Conservation (phyloP, 352 stramenopile species). For the Phytophthora sansomeana region DNA sequence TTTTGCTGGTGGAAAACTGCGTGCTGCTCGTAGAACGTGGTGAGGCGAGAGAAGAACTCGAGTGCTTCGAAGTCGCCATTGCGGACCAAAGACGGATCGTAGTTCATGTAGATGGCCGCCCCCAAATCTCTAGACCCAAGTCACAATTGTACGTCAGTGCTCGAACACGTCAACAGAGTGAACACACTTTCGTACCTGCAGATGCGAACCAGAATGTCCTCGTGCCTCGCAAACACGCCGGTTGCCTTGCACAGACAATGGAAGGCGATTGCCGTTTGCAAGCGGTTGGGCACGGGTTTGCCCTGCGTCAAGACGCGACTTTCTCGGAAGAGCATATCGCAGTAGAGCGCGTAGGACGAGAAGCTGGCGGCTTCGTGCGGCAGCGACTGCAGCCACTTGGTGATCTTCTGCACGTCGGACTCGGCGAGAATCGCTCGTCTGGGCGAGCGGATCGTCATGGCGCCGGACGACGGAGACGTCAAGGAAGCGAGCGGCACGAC, state of each 20-base stretch:
- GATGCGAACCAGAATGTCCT: constrained; percentile 63
- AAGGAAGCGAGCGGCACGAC: constrained; percentile 24
- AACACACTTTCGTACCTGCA: constrained; percentile 43
- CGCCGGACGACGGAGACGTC: constrained; percentile 9
- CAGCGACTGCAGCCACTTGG: constrained; percentile 65
- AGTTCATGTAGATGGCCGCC: constrained; percentile 66
- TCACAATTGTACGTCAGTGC: no score
- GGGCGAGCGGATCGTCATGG: constrained; percentile 12
- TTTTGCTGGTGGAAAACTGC: constrained; percentile 53
- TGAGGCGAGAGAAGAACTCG: constrained; percentile 62
- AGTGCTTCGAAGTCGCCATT: constrained; percentile 64
- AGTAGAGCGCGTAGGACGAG: constrained; percentile 78
- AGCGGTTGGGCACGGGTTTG: constrained; percentile 68
- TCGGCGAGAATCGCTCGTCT: constrained; percentile 44
- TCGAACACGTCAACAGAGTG: background rate
- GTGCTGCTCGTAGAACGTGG: constrained; percentile 73
- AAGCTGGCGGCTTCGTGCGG: constrained; percentile 48
- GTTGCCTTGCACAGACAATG: constrained; percentile 76
- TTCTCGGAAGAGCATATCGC: constrained; percentile 78
- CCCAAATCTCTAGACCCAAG: constrained; percentile 48
- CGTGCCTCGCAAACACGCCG: constrained; percentile 66
- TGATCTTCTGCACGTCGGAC: constrained; percentile 71
- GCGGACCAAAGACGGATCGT: constrained; percentile 32
- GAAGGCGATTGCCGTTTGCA: constrained; percentile 80
- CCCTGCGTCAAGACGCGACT: constrained; percentile 63